Evolutionary conservation across 192 early-diverging fungal genomes (phyloP), one percentile per base, ranked within the genome.

Genomic region (Coemansia sp.): DNA sequence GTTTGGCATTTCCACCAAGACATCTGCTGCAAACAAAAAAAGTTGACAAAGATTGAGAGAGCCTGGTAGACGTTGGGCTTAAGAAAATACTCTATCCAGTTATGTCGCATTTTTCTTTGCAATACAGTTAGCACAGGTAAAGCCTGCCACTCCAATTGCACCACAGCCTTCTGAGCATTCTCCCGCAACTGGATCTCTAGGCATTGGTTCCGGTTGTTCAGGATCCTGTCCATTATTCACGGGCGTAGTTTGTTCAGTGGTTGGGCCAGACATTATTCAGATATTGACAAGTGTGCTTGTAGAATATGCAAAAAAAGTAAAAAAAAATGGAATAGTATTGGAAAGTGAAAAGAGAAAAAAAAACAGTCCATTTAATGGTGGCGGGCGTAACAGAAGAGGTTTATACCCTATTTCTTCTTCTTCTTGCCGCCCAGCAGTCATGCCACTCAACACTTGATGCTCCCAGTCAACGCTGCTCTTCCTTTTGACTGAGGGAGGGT

Each of bases 391-490:
- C 16, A 30, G 19, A 4, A 6, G 30, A 57, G 13, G 5, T 57
- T 57, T 57, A 57, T 57, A 57, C 55, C 4, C 16, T 7, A 1
- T 57, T 32, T 35, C 13, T 52, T 26, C n/a, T 30, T 26, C 10
- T 3, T 14, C 1, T 55, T 4, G 2, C 52, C 28, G 4, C 30
- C 23, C 23, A 10, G 53, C 53, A 57, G 30, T 35, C 53, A 57
- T 57, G 16, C 5, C 30, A 9, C 16, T 30, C 5, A 17, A 23
- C 50, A 14, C 55, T 17, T 23, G 30, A 35, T 7, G 16, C 1
- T 8, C 14, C 14, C 55, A 58, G 55, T 58, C 55, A 33, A 58
- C 16, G 32, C 16, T n/a, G 55, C 55, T 35, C n/a, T 58, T 58
- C 5, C 4, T 17, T 8, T 5, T 19, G 3, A 14, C 2, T 13